Evolutionary conservation across 805 yeast species (phyloP), one percentile per base, ranked within the genome.

Genomic region (Priceomyces medius): DNA sequence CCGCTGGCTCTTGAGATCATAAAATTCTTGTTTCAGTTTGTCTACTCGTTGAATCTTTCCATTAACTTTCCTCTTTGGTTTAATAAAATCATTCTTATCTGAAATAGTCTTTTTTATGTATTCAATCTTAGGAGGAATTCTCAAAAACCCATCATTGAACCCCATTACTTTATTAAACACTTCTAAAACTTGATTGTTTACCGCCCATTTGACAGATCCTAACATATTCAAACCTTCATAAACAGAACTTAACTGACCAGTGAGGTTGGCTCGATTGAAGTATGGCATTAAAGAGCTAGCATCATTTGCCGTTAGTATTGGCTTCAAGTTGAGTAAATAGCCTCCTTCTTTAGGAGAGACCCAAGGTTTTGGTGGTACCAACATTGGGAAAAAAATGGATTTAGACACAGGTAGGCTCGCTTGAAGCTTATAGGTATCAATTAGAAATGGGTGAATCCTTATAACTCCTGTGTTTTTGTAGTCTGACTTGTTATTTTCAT

Each of bases 321-420:
- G 58, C 33, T 51, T 55, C 10, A 55, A 37, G 26, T 56, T 50
- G 9, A 50, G 49, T 16, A 68, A 44, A 41, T 55, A 69, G 0
- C 74, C 76, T 0, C 76, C 76, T 4, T 46, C 43, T 0, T 24
- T 41, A 2, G 71, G 68, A 7, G 55, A 42, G 0, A 48, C 45
- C 74, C 74, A 69, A 7, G 52, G 50, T 40, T 55, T 55, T 1
- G 76, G 74, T 5, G 70, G 67, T 21, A 48, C 45, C 7, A 71
- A 21, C 74, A 71, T 69, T 1, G 76, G 76, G 4, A 69, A 43
- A 23, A 42, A 56, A 7, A 54, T 34, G 2, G 50, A 40, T 16
- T 44, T 54, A 26, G 38, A 38, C 16, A 42, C 40, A 4, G 49
- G 29, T 3, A 52, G 27, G 2, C 48, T 40, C 12, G 45, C 45